phyloP scores from a whole-genome alignment of 371 early-diverging fungal genomes.

The Fennellomyces sp. region DNA sequence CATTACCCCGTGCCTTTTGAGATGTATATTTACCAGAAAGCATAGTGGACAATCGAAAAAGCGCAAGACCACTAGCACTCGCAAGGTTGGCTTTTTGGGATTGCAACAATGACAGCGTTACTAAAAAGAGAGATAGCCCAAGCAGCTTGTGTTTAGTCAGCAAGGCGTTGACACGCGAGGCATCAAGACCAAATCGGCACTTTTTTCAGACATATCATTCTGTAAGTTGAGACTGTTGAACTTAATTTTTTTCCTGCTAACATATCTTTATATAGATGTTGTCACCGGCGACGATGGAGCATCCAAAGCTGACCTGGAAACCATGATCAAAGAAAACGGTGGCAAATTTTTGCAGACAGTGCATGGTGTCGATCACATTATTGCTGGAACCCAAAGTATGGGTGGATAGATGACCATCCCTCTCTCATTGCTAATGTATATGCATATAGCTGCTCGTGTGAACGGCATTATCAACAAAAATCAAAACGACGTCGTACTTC shows the following conservation, averaged over 20 bases:
- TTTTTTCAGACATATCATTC: conserved; percentile 66
- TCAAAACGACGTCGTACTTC: conserved; percentile 56
- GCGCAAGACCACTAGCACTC: not conserved
- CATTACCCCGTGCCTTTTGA: not conserved
- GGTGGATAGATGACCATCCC: not conserved
- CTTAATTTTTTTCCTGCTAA: not conserved
- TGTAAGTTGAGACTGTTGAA: conserved; percentile 40
- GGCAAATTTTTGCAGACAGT: conserved; percentile 64
- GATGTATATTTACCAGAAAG: not conserved
- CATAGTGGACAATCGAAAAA: conserved; percentile 4
- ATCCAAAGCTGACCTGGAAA: conserved; percentile 60
- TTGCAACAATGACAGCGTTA: too few species aligned
- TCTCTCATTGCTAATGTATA: not conserved
- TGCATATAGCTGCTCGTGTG: conserved; percentile 44
- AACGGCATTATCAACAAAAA: conserved; percentile 48
- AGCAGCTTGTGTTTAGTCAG: conserved; percentile 24
- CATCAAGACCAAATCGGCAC: conserved; percentile 34
- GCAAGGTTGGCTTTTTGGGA: too few species aligned
- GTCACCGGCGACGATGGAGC: conserved; percentile 40
- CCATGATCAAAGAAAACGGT: conserved; percentile 61
- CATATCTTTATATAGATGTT: conserved; percentile 31
- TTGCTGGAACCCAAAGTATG: conserved; percentile 59
- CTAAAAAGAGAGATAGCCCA: not conserved
- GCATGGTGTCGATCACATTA: conserved; percentile 45
- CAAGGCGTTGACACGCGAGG: conserved; percentile 49